A percentile compares a stretch with the other conserved stretches of the same genome.
phyloP scores from a whole-genome alignment of 192 early-diverging fungal genomes.

The Backusella circina region DNA sequence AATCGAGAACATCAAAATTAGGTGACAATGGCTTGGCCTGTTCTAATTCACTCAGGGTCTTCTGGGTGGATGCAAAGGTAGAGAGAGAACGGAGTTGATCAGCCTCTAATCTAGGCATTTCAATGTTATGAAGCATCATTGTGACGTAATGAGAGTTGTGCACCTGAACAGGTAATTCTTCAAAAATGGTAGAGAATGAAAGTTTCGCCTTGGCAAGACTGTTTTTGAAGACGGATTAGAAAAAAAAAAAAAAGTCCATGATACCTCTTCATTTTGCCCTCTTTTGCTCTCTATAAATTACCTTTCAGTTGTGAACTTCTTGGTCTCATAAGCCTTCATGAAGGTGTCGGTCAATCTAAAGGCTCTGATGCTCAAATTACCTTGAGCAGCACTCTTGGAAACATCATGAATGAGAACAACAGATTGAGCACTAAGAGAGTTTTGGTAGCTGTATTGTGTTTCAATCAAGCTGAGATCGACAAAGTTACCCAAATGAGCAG shows the following conservation, averaged over 20 bases:
- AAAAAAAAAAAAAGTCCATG: no score
- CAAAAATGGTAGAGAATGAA: conserved; percentile 83
- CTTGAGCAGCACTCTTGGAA: conserved; percentile 74
- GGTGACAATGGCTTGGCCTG: conserved; percentile 44
- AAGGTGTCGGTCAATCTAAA: conserved; percentile 85
- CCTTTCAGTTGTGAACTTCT: conserved; percentile 84
- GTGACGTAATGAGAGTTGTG: conserved; percentile 79
- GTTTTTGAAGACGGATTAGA: not conserved
- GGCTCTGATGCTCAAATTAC: conserved; percentile 83
- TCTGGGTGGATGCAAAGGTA: conserved; percentile 41
- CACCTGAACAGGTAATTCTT: conserved; percentile 86
- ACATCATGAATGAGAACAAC: conserved; percentile 95
- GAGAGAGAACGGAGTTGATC: conserved; percentile 60
- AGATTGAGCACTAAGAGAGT: conserved; percentile 69
- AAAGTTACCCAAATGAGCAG: conserved; percentile 83
- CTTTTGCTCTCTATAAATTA: conserved; percentile 4
- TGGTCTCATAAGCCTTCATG: conserved; percentile 76
- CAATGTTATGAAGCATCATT: conserved; percentile 73
- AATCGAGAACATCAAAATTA: conserved; percentile 71
- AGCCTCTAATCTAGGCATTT: conserved; percentile 49
- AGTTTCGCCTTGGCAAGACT: conserved; percentile 69
- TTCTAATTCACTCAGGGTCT: conserved; percentile 32
- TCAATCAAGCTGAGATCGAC: conserved; percentile 90
- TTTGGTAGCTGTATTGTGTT: conserved; percentile 88
- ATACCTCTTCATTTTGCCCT: no score